These are phyloP conservation scores for Sporisorium sorghi DNA, from an alignment of 1,284 basidiomycete species.

Conservation along the genomic window DNA sequence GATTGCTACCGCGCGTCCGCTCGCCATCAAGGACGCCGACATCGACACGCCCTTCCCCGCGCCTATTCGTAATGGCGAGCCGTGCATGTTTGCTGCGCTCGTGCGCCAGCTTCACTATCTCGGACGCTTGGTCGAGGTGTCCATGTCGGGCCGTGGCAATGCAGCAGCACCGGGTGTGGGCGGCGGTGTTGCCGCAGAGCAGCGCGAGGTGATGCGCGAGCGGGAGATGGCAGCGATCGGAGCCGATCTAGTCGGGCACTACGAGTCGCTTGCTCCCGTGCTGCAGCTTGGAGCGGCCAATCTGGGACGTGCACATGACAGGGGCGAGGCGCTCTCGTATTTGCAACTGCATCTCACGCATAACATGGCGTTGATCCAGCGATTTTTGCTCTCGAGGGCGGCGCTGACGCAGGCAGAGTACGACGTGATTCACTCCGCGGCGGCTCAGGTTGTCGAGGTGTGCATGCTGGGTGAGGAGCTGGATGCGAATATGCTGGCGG, in stretches of 20 bases:
- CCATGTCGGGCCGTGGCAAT: background rate
- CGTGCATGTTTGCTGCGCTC: slow-evolving; percentile 46
- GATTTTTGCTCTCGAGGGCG: slow-evolving; percentile 22
- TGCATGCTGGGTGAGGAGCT: slow-evolving; percentile 28
- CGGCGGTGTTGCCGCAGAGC: background rate
- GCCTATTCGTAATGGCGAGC: slow-evolving; percentile 31
- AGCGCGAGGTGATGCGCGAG: slow-evolving; percentile 15
- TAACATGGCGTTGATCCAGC: slow-evolving; percentile 32
- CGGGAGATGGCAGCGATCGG: slow-evolving; percentile 31
- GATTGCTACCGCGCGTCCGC: slow-evolving; percentile 30
- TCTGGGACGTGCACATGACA: slow-evolving; percentile 22
- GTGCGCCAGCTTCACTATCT: slow-evolving; percentile 44
- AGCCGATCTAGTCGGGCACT: slow-evolving; percentile 32
- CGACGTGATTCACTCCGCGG: slow-evolving; percentile 36
- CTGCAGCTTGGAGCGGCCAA: slow-evolving; percentile 32
- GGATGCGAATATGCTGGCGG: slow-evolving; percentile 25
- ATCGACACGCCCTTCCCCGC: slow-evolving; percentile 37
- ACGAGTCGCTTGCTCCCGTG: slow-evolving; percentile 33
- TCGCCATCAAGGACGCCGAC: slow-evolving; percentile 43
- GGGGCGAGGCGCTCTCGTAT: slow-evolving; percentile 32
- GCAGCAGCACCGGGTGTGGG: background rate
- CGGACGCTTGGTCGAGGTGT: slow-evolving; percentile 28
- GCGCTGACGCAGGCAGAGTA: slow-evolving; percentile 25
- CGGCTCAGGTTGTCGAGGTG: slow-evolving; percentile 33
- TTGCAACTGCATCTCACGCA: slow-evolving; percentile 46